Conservation (phyloP, 164 flowering plant species). For the Berberis vulgaris region DNA sequence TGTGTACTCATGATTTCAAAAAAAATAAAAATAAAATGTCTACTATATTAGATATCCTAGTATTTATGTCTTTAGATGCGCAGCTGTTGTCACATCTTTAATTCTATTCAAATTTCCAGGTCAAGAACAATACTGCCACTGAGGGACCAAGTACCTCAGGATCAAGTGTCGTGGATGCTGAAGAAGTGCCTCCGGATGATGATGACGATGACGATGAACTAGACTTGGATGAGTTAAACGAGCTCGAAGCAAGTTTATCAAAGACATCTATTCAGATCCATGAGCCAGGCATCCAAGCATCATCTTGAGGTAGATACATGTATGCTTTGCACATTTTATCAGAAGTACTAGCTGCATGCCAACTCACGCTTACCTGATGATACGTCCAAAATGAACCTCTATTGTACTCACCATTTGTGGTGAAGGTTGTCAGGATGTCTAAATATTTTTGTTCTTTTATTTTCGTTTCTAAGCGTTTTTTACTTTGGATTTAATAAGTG, state of each 20-base stretch:
- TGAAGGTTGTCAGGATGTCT: too few species aligned
- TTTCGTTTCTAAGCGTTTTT: too few species aligned
- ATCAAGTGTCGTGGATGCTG: conserved; percentile 28
- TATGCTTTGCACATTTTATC: background rate
- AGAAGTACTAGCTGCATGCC: background rate
- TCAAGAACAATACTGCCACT: conserved; percentile 24
- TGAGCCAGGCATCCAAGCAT: conserved; percentile 29
- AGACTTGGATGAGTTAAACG: conserved; percentile 79
- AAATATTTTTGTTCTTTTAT: too few species aligned
- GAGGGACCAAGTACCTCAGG: conserved; percentile 60
- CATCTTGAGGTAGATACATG: background rate
- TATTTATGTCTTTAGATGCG: too few species aligned
- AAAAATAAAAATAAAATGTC: too few species aligned
- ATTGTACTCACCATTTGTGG: too few species aligned
- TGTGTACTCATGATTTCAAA: too few species aligned
- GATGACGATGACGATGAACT: conserved; percentile 43
- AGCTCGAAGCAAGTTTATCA: conserved; percentile 77
- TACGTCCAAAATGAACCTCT: too few species aligned
- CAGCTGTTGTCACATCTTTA: too few species aligned
- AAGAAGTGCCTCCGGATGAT: conserved; percentile 28
- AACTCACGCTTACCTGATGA: too few species aligned
- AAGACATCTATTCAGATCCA: conserved; percentile 60
- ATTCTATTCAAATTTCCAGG: conserved; percentile 21
- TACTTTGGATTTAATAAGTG: too few species aligned
- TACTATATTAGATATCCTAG: too few species aligned